Evolutionary conservation across 305 asterid species (phyloP), one percentile per base, ranked within the genome.

Genomic region (Solanum hybrid): DNA sequence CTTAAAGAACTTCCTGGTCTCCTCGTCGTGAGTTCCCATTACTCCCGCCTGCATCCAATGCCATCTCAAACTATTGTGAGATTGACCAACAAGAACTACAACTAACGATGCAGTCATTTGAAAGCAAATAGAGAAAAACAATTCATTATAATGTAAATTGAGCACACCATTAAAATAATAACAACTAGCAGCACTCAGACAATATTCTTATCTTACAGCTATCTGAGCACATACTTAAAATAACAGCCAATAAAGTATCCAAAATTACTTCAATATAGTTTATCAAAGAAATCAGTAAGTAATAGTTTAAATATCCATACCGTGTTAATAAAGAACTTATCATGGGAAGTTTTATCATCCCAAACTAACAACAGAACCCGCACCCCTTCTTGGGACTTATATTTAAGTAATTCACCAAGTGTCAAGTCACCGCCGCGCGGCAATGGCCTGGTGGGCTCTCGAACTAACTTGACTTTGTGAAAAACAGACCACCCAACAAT

Each of bases 311-410:
- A 26, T 36, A 51, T 40, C 14, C 93, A 77, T 94, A 97, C 99
- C 97, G 95, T 95, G 81, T 92, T 95, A 73, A 97, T 32, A 78
- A 94, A 92, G 93, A 93, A 91, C 88, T 90, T 94, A 87, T 93
- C 92, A 32, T 95, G 98, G 4, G 99, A 96, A 89, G 99, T 96
- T 93, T 94, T 96, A 90, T 97, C 99, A 92, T 97, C 99, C 99
- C 99, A 97, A 90, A 94, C 93, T 90, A 97, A 90, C 80, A 97
- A 91, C 91, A 97, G 92, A 92, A 97, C 99, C 36, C 99, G 94
- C 88, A 97, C 99, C 71, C 99, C 99, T 93, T 97, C 99, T 90
- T 96, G 93, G 4, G 99, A 95, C 89, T 97, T 97, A 88, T 95
- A 96, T 95, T 97, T 97, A 91, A 97, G 90, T 86, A 97, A 86